Percentiles rank a stretch among this genome's conserved stretches.
These are phyloP conservation scores for Lasiosphaeria miniovina DNA, from an alignment of 495 filamentous ascomycete species.

Conservation along the genomic window DNA sequence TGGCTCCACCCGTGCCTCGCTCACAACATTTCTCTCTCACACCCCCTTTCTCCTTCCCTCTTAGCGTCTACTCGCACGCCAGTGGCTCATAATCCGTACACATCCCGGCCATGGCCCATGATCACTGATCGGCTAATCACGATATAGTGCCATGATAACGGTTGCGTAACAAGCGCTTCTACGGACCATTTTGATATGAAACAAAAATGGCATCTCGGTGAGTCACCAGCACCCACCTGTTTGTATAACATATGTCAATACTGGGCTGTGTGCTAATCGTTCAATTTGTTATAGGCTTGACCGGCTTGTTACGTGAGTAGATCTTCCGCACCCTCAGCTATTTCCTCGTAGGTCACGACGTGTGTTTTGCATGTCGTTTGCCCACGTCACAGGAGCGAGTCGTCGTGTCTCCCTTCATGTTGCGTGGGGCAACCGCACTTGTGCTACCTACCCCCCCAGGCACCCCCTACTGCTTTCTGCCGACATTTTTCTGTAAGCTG, in stretches of 20 bases:
- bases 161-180: conserved; percentile 9
- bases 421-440: conserved; percentile 6
- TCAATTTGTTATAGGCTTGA: conserved; percentile 60
- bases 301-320: conserved; percentile 87
- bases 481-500: conserved; percentile 19
- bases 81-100: background rate
- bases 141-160: conserved; percentile 26
- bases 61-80: too few species aligned
- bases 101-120: background rate
- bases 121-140: conserved; percentile 17
- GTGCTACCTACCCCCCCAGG: background rate
- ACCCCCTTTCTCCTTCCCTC: too few species aligned
- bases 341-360: background rate
- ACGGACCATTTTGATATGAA: conserved; percentile 31
- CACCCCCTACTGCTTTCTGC: conserved; percentile 4
- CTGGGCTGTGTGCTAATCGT: conserved; percentile 22
- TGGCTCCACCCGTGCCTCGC: too few species aligned
- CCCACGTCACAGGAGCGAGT: background rate
- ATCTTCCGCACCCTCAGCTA: conserved; percentile 9
- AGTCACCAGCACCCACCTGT: conserved; percentile 16
- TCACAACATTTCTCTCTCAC: too few species aligned
- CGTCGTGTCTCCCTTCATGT: background rate
- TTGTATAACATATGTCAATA: background rate
- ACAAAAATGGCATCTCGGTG: conserved; percentile 55
- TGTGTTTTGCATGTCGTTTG: conserved; percentile 5